Conservation (phyloP, 2,329 filamentous ascomycete species). For the Ustulina deusta region DNA sequence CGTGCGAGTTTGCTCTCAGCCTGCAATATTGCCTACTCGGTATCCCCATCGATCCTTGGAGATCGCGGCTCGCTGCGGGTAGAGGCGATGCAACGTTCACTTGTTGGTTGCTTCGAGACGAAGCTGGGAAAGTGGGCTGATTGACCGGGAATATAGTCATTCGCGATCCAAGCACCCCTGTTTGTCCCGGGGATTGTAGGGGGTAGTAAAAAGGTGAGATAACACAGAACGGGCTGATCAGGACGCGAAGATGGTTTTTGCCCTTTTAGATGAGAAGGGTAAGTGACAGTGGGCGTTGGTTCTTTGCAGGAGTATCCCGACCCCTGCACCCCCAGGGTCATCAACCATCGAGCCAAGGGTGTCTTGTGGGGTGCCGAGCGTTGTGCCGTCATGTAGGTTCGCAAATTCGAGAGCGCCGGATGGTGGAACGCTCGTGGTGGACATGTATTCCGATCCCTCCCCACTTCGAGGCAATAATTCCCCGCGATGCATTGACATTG, state of each 20-base stretch:
- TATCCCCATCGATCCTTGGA: not conserved
- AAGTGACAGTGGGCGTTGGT: not conserved
- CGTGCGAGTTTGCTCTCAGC: slow-evolving; percentile 12
- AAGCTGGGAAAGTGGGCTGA: not conserved
- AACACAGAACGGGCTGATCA: not conserved
- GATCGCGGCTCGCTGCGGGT: not conserved
- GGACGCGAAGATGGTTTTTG: slow-evolving; percentile 15
- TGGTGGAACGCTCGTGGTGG: not conserved
- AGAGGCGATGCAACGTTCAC: not conserved
- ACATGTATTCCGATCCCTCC: not conserved
- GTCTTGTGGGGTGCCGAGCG: not conserved
- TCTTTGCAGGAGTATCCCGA: not conserved
- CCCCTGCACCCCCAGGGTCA: slow-evolving; percentile 6
- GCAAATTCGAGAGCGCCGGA: not conserved
- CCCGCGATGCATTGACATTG: not conserved
- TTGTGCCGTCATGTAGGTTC: slow-evolving; percentile 8
- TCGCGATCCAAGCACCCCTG: not conserved
- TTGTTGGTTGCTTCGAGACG: not conserved
- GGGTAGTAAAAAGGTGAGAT: not conserved
- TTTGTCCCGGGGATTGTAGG: not conserved
- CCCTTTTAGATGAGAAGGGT: slow-evolving; percentile 26
- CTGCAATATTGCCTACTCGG: slow-evolving; percentile 1
- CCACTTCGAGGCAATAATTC: slow-evolving; percentile 1
- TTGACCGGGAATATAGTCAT: not conserved
- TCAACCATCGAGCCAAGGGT: not conserved